Base-by-base conservation (phyloP, 2,329 filamentous ascomycete genomes). In the Acarospora socialis region DNA sequence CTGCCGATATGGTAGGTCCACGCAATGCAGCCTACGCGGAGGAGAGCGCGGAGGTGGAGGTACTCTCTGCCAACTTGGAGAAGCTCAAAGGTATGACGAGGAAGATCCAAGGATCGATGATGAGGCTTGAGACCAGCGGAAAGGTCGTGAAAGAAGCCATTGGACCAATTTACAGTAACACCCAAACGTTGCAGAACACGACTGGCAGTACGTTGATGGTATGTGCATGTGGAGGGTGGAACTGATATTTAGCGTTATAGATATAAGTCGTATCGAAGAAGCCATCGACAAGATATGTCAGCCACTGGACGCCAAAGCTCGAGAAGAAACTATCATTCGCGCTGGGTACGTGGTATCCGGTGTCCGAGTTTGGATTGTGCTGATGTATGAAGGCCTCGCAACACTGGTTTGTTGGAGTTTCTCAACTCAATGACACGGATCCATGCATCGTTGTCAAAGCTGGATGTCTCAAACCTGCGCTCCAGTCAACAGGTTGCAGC, bases 31-130 rank as follows among this genome's bases (percentile, higher is more conserved):
- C 67, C 21, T 69, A 69, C 51, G 70, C 70, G 21, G 73, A 77
- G 56, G 73, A 77, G 58, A 71, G 69, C 50, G 73, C 73, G 5
- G 73, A 77, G 54, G 73, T 77, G 24, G 72, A 77, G 52, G 72
- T 77, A 33, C 55, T 77, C 15, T 70, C 68, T 43, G 71, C 73
- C 34, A 74, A 74, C 43, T 73, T 95, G 40, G 83, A 92, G 46
- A 95, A 93, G 68, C 92, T 92, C 45, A 79, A 84, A 38, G 74
- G 83, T 50, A 69, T 95, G 52, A 93, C 84, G 19, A 93, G 90
- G 63, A 93, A 92, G 64, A 94, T 98, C 34, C 81, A 92, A 56
- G 78, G 81, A 17, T 92, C 82, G 31, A 68, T 94, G 44, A 71
- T 74, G 21, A 72, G 86, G 34, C 66, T 98, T 20, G 84, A 95